Evolutionary conservation across 306 rosid species (phyloP).

Genomic region (Rubus parviflorus): DNA sequence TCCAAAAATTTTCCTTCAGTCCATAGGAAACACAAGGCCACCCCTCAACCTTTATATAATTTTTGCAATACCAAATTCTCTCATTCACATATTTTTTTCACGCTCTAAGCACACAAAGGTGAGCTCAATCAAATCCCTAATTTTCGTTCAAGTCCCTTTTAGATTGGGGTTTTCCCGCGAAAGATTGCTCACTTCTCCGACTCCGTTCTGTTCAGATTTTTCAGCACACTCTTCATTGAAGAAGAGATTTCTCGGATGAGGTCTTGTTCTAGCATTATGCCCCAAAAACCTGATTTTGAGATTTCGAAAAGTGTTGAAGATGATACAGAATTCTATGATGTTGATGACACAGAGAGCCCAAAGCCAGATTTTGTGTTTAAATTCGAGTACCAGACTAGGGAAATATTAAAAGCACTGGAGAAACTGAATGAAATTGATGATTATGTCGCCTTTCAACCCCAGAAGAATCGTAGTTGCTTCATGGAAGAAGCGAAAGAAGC

Average conservation of each 20-base stretch:
- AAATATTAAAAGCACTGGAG: constrained; percentile 30
- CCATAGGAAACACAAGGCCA: too few species aligned
- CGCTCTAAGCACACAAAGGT: too few species aligned
- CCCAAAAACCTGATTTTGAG: constrained; percentile 9
- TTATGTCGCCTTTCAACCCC: constrained; percentile 26
- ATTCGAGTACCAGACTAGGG: constrained; percentile 63
- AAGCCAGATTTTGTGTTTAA: constrained; percentile 50
- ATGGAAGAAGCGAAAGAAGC: constrained; percentile 48
- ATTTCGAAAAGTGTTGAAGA: background rate
- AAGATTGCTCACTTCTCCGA: too few species aligned
- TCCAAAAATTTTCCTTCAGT: too few species aligned
- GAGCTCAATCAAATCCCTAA: too few species aligned
- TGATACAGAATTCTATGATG: constrained; percentile 4
- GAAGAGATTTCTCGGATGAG: constrained; percentile 14
- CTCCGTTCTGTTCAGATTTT: constrained; percentile 40
- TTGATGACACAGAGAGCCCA: constrained; percentile 27
- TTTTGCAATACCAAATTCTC: too few species aligned
- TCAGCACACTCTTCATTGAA: constrained; percentile 33
- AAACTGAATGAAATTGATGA: background rate
- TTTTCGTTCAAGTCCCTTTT: too few species aligned
- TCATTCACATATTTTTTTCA: too few species aligned
- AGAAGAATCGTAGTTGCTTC: constrained; percentile 41
- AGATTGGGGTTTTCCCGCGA: too few species aligned
- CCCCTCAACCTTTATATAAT: too few species aligned
- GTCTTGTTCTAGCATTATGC: background rate